Evolutionary conservation across 176 grass and related monocot species (phyloP).

Genomic region (Lolium rigidum): DNA sequence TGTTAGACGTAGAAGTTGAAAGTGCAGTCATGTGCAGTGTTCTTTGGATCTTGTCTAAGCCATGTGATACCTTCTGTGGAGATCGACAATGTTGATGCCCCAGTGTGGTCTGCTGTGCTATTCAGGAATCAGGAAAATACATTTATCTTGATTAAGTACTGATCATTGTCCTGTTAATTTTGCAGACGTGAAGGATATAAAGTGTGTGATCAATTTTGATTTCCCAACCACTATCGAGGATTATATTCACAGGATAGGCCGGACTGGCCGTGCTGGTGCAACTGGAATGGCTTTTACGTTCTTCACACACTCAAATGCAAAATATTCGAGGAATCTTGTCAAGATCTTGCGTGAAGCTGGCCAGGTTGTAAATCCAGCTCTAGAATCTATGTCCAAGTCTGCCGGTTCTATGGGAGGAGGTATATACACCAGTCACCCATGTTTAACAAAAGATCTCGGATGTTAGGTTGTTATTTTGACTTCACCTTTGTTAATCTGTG

Average conservation of each 20-base stretch:
- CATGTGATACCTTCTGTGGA: constrained; percentile 54
- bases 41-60: constrained; percentile 50
- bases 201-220: constrained; percentile 98
- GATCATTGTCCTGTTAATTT: constrained; percentile 37
- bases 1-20: constrained; percentile 31
- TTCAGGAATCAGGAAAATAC: constrained; percentile 39
- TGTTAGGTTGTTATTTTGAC: not conserved
- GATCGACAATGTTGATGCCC: constrained; percentile 56
- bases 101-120: constrained; percentile 46
- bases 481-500: not conserved
- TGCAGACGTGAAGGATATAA: constrained; percentile 99
- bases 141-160: constrained; percentile 38
- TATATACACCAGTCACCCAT: not conserved
- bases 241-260: constrained; percentile 98
- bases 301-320: constrained; percentile 78
- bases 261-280: constrained; percentile 92
- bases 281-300: constrained; percentile 88
- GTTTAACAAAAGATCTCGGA: not conserved
- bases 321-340: constrained; percentile 80
- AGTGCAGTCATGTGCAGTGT: constrained; percentile 40
- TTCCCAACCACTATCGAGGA: constrained; percentile 94
- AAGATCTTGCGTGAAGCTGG: constrained; percentile 87
- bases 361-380: constrained; percentile 76
- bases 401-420: constrained; percentile 55
- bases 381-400: constrained; percentile 72